phyloP scores from a whole-genome alignment of 306 rosid species.

The Mimosa pudica region DNA sequence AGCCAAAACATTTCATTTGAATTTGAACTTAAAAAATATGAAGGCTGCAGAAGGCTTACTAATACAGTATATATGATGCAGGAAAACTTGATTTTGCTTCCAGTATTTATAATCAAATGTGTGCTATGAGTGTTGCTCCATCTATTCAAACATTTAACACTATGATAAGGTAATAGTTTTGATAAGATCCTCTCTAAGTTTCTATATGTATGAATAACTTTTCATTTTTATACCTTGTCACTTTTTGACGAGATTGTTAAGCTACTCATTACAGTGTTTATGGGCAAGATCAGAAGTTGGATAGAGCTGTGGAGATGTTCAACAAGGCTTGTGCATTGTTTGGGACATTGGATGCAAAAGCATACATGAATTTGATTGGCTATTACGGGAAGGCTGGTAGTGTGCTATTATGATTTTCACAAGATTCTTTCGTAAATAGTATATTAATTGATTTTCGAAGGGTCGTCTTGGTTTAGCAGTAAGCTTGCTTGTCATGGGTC shows the following conservation, averaged over 20 bases:
- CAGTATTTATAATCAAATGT: constrained; percentile 68
- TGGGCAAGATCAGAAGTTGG: constrained; percentile 79
- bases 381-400: constrained; percentile 91
- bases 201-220: background rate
- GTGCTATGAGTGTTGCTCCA: constrained; percentile 61
- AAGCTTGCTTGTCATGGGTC: too few species aligned
- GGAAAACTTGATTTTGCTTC: constrained; percentile 79
- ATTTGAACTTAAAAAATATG: constrained; percentile 21
- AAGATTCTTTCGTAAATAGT: background rate
- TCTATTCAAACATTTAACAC: constrained; percentile 91
- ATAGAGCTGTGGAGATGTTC: constrained; percentile 77
- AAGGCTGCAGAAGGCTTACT: constrained; percentile 37
- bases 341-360: constrained; percentile 67
- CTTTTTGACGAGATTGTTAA: constrained; percentile 19
- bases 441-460: background rate
- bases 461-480: too few species aligned
- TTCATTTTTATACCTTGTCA: constrained; percentile 25
- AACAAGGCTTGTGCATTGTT: constrained; percentile 55
- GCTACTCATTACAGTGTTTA: constrained; percentile 63
- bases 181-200: background rate
- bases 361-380: constrained; percentile 80
- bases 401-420: constrained; percentile 12
- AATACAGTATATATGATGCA: constrained; percentile 44
- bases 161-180: constrained; percentile 74
- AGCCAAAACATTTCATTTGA: constrained; percentile 19